A percentile compares a stretch with the other conserved stretches of the same genome.
Evolutionary conservation across 345 rosid species (phyloP).

Genomic region (Lenwebbia sp.): DNA sequence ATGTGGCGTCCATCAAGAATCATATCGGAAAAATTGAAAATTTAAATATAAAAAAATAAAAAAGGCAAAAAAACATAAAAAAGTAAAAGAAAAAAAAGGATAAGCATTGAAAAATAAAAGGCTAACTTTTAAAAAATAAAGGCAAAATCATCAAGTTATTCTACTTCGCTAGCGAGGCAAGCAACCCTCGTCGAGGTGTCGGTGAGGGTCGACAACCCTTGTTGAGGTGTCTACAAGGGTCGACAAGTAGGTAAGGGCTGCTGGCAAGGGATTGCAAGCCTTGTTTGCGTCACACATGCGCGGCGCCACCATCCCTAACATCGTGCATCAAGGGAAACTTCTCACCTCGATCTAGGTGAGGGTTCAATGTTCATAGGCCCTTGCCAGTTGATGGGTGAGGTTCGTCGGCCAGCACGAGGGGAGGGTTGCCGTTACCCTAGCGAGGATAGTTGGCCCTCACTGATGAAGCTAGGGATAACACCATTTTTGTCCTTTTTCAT

Average conservation of each 20-base stretch:
- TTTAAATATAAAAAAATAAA: background rate
- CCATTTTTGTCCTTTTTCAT: background rate
- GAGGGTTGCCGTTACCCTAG: background rate
- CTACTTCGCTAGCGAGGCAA: background rate
- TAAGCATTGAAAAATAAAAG: background rate
- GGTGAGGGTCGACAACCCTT: accelerated
- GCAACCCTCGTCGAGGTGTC: background rate
- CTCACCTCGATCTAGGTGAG: background rate
- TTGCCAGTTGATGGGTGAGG: background rate
- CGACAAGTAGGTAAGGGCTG: background rate
- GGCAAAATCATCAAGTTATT: background rate
- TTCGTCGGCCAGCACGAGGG: background rate
- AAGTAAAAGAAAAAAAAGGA: background rate
- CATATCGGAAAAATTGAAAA: background rate
- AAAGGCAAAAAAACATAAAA: no score
- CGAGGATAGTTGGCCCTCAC: background rate
- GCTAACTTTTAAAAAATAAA: background rate
- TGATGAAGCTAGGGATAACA: background rate
- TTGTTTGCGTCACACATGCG: accelerated
- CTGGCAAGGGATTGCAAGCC: background rate
- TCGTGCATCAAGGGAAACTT: background rate
- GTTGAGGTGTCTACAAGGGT: background rate
- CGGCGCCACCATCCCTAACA: background rate
- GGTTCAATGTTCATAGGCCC: background rate
- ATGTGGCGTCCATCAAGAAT: background rate